phyloP scores from a whole-genome alignment of 2,329 filamentous ascomycete genomes.

The Penicillium sp. region DNA sequence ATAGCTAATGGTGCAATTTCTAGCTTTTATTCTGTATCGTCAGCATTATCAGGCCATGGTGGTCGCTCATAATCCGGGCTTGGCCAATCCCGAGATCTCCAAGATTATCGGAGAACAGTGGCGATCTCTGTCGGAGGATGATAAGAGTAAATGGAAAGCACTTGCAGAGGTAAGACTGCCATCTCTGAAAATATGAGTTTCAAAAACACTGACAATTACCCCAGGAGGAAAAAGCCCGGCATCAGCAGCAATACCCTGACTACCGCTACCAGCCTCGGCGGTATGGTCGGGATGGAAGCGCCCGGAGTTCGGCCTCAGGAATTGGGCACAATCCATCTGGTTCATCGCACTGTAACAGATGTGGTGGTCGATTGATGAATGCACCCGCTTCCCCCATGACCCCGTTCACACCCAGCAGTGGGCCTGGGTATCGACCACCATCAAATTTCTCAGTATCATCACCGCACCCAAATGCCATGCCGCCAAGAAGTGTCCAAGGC shows the following conservation, averaged over 20 bases:
- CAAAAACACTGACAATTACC: neutral
- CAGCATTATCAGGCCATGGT: conserved; percentile 86
- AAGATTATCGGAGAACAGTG: conserved; percentile 96
- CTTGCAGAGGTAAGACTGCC: conserved; percentile 67
- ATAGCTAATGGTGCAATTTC: neutral
- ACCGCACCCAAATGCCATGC: conserved; percentile 28
- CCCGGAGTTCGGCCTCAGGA: conserved; percentile 34
- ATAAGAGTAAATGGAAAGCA: conserved; percentile 82
- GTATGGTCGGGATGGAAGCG: conserved; percentile 54
- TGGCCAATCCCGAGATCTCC: conserved; percentile 93
- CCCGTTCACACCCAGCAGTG: conserved; percentile 39
- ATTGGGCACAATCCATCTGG: conserved; percentile 39
- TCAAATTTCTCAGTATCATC: conserved; percentile 34
- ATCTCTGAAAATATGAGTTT: neutral
- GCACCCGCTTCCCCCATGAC: conserved; percentile 43
- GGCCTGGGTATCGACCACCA: conserved; percentile 7
- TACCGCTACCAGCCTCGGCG: conserved; percentile 91
- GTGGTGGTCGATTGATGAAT: conserved; percentile 50
- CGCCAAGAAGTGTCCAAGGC: conserved; percentile 24
- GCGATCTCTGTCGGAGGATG: conserved; percentile 70
- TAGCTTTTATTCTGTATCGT: conserved; percentile 96
- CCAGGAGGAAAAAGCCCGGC: conserved; percentile 82
- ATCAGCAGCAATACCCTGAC: conserved; percentile 84
- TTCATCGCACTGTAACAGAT: conserved; percentile 41
- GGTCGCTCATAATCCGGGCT: conserved; percentile 76